phyloP scores from a whole-genome alignment of 2,329 filamentous ascomycete species.

The Boeremia lycopersici region DNA sequence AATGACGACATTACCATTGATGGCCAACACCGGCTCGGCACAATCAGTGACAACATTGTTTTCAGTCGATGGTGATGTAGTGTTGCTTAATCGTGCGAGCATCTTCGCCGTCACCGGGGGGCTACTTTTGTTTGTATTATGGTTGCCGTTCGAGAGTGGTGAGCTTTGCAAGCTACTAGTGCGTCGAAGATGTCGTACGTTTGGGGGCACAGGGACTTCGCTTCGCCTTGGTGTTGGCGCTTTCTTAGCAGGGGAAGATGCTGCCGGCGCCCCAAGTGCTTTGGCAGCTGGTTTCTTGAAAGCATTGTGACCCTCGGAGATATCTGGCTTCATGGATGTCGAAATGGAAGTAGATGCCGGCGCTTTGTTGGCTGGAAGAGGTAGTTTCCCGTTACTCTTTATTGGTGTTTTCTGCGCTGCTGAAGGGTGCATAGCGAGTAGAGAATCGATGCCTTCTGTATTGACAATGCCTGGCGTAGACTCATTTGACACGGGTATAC shows the following conservation, averaged over 20 bases:
- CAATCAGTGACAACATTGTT: not conserved
- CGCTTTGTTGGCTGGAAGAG: constrained; percentile 8
- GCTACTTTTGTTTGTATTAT: not conserved
- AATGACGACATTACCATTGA: constrained; percentile 1
- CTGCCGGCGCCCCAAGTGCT: not conserved
- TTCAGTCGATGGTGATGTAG: not conserved
- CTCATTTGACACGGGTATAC: not conserved
- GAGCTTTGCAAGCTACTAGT: constrained; percentile 4
- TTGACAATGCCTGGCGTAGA: not conserved
- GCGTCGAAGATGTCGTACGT: not conserved
- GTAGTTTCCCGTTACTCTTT: constrained; percentile 14
- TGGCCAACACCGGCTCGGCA: no score
- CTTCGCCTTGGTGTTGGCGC: constrained; percentile 1
- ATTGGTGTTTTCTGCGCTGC: not conserved
- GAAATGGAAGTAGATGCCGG: not conserved
- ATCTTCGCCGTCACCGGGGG: not conserved
- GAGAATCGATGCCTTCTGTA: not conserved
- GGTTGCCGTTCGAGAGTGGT: not conserved
- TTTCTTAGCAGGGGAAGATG: not conserved
- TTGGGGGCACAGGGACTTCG: constrained; percentile 4
- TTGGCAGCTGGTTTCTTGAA: constrained; percentile 15
- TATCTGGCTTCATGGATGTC: not conserved
- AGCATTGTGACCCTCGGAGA: not conserved
- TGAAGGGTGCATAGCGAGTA: not conserved
- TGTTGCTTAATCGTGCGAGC: not conserved